These are phyloP conservation scores for Calocybe gangraenosa DNA, from an alignment of 768 basidiomycete genomes.

Conservation along the genomic window DNA sequence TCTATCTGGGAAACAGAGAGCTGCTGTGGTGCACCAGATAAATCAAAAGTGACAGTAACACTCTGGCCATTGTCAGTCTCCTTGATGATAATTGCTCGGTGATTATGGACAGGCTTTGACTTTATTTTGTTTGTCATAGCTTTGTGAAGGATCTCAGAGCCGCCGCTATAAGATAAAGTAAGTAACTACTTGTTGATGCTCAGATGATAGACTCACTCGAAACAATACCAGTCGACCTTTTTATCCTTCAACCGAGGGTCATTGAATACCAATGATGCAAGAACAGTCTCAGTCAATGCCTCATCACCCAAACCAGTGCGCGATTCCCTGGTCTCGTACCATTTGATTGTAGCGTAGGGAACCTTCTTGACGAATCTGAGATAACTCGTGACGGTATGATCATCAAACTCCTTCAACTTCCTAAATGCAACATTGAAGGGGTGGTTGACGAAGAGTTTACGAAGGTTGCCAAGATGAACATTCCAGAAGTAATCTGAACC, in stretches of 20 bases:
- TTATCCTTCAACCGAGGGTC: conserved; percentile 9
- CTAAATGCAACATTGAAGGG: conserved; percentile 13
- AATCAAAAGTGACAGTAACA: no score
- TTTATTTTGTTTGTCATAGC: no score
- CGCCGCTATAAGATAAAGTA: no score
- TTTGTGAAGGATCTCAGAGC: no score
- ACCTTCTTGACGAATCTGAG: conserved; percentile 6
- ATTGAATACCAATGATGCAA: conserved; percentile 15
- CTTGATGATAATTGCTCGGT: no score
- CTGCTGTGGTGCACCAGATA: no score
- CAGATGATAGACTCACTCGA: conserved; percentile 12
- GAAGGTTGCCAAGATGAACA: conserved; percentile 7
- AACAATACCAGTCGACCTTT: conserved; percentile 13
- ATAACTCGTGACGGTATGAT: conserved; percentile 12
- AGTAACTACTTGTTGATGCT: not conserved
- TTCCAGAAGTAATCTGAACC: conserved; percentile 7
- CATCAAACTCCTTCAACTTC: conserved; percentile 10
- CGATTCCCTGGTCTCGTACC: conserved; percentile 17
- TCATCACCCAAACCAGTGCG: conserved; percentile 16
- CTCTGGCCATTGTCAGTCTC: no score
- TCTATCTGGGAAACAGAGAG: no score
- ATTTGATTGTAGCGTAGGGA: conserved; percentile 10
- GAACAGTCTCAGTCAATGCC: conserved; percentile 16
- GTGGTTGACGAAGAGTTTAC: conserved; percentile 11
- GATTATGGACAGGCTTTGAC: no score